Conservation (phyloP, 495 filamentous ascomycete species). For the Penicillium turbatum region DNA sequence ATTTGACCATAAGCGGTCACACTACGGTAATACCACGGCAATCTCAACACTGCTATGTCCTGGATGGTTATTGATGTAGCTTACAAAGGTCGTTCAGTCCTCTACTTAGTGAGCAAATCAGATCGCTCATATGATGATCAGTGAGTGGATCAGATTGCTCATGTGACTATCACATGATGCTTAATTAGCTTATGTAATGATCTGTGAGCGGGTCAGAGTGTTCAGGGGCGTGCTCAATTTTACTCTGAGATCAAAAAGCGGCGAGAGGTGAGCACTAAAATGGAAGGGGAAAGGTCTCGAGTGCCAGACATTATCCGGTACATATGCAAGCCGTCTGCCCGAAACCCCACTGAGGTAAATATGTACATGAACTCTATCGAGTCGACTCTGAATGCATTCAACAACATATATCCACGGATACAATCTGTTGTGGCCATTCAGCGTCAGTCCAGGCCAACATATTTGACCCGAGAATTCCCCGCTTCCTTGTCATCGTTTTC, state of each 20-base stretch:
- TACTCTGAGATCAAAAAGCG: background rate
- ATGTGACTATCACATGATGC: background rate
- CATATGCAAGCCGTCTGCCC: too few species aligned
- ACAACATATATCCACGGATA: too few species aligned
- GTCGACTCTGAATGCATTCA: background rate
- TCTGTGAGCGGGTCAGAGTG: background rate
- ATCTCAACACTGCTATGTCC: too few species aligned
- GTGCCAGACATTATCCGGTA: too few species aligned
- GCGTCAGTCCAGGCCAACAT: background rate
- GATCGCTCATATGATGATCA: slow-evolving; percentile 1
- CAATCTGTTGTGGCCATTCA: background rate
- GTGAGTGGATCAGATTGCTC: background rate
- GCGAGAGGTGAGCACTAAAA: too few species aligned
- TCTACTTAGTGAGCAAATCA: background rate
- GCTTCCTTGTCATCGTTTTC: background rate
- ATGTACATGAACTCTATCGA: background rate
- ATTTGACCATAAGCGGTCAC: too few species aligned
- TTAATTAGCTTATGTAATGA: background rate
- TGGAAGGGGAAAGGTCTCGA: too few species aligned
- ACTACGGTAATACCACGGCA: too few species aligned
- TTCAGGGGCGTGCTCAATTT: slow-evolving; percentile 1
- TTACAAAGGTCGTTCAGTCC: too few species aligned
- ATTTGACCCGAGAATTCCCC: background rate
- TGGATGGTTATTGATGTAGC: too few species aligned
- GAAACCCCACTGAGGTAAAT: too few species aligned